Conservation (phyloP, 2,329 filamentous ascomycete species). For the Pseudogymnoascus sp. region DNA sequence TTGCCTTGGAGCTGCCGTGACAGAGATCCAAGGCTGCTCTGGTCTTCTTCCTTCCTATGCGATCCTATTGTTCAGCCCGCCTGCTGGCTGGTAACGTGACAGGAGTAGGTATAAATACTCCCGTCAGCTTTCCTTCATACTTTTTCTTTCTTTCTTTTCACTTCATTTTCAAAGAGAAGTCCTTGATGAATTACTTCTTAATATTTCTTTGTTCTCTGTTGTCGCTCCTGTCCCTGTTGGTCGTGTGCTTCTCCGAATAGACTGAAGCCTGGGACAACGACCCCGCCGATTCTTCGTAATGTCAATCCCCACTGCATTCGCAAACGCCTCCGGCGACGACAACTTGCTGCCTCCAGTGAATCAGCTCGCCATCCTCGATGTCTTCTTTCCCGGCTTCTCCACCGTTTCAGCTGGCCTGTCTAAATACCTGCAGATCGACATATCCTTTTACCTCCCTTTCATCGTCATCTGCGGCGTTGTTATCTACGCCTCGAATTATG, state of each 20-base stretch:
- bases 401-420: constrained; percentile 44
- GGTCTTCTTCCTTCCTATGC: not conserved
- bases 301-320: not conserved
- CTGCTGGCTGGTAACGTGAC: not conserved
- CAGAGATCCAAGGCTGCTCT: not conserved
- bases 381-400: constrained; percentile 58
- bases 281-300: not conserved
- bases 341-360: not conserved
- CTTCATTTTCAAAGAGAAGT: not conserved
- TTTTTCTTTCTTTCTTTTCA: not conserved
- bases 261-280: not conserved
- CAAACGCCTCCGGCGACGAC: not conserved
- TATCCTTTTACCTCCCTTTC: constrained; percentile 53
- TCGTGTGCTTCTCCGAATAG: not conserved
- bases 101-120: not conserved
- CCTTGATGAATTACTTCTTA: not conserved
- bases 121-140: not conserved
- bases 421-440: constrained; percentile 51
- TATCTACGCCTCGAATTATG: constrained; percentile 44
- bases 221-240: not conserved
- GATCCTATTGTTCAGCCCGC: not conserved
- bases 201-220: not conserved
- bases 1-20: not conserved
- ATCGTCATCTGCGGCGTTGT: constrained; percentile 42
- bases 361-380: constrained; percentile 43